A percentile compares a stretch with the other conserved stretches of the same genome.
Evolutionary conservation across 192 early-diverging fungal genomes (phyloP).

Genomic region (Coemansia sp.): DNA sequence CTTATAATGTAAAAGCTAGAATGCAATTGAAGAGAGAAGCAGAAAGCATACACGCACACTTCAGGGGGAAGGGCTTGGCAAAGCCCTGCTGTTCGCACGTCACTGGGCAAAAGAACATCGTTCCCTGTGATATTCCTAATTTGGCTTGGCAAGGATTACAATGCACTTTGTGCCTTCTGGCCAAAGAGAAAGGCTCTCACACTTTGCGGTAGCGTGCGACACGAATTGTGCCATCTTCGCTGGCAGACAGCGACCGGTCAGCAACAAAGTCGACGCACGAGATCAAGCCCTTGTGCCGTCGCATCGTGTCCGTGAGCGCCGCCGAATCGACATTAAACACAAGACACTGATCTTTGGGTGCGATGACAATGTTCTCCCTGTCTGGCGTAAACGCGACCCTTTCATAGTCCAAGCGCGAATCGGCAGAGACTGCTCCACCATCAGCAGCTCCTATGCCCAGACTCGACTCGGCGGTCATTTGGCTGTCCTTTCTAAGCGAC

Average conservation of each 20-base stretch:
- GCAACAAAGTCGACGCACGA: conserved; percentile 48
- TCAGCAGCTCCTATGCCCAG: conserved; percentile 24
- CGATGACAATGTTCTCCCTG: conserved; percentile 43
- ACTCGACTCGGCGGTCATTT: conserved; percentile 46
- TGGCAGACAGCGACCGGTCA: conserved; percentile 46
- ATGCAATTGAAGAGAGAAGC: conserved; percentile 6
- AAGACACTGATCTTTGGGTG: conserved; percentile 45
- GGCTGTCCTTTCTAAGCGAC: conserved; percentile 42
- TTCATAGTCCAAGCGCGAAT: conserved; percentile 42
- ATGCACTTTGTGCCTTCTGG: not conserved
- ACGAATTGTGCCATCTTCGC: conserved; percentile 55
- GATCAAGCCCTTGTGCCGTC: conserved; percentile 54
- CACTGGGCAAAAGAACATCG: not conserved
- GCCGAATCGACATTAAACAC: conserved; percentile 56
- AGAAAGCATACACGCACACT: not conserved
- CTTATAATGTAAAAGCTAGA: conserved; percentile 8
- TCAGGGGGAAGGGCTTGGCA: conserved; percentile 2
- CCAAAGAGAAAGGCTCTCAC: not conserved
- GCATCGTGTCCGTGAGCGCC: conserved; percentile 42
- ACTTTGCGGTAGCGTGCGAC: conserved; percentile 52
- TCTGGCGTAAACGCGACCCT: conserved; percentile 52
- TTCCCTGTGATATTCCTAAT: not conserved
- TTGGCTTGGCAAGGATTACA: not conserved
- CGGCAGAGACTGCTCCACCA: conserved; percentile 4
- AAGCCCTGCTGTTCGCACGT: not conserved